phyloP scores from a whole-genome alignment of 2,329 filamentous ascomycete genomes.

The Aplosporella prunicola region DNA sequence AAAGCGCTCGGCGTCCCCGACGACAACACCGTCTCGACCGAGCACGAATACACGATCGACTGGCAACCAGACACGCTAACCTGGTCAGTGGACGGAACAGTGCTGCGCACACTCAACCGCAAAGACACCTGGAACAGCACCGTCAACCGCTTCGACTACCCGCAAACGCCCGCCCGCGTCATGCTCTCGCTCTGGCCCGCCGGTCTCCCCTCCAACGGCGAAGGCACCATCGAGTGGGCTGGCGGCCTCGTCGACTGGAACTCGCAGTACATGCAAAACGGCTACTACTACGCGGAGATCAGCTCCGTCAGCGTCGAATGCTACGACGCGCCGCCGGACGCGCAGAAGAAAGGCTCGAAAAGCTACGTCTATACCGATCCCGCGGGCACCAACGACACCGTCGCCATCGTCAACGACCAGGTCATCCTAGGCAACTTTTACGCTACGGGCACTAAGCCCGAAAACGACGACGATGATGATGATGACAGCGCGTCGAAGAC shows the following conservation, averaged over 20 bases:
- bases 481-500: slow-evolving; percentile 25
- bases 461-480: slow-evolving; percentile 37
- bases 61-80: slow-evolving; percentile 82
- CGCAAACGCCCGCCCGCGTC: slow-evolving; percentile 82
- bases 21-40: slow-evolving; percentile 58
- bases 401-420: slow-evolving; percentile 63
- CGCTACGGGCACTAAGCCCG: slow-evolving; percentile 69
- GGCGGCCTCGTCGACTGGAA: slow-evolving; percentile 87
- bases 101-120: slow-evolving; percentile 64
- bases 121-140: slow-evolving; percentile 80
- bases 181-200: slow-evolving; percentile 96
- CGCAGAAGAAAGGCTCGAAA: slow-evolving; percentile 47
- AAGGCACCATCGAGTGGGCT: slow-evolving; percentile 85
- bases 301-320: slow-evolving; percentile 73
- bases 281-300: slow-evolving; percentile 82
- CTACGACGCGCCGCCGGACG: slow-evolving; percentile 71
- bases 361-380: slow-evolving; percentile 65
- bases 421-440: slow-evolving; percentile 71
- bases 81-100: slow-evolving; percentile 78
- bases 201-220: slow-evolving; percentile 64
- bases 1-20: slow-evolving; percentile 59
- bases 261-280: slow-evolving; percentile 68
- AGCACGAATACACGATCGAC: slow-evolving; percentile 84
- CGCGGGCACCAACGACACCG: slow-evolving; percentile 62
- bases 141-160: slow-evolving; percentile 71